Evolutionary conservation across 768 basidiomycete species (phyloP), one percentile per base, ranked within the genome.

Genomic region (Collybiopsis luxurians): DNA sequence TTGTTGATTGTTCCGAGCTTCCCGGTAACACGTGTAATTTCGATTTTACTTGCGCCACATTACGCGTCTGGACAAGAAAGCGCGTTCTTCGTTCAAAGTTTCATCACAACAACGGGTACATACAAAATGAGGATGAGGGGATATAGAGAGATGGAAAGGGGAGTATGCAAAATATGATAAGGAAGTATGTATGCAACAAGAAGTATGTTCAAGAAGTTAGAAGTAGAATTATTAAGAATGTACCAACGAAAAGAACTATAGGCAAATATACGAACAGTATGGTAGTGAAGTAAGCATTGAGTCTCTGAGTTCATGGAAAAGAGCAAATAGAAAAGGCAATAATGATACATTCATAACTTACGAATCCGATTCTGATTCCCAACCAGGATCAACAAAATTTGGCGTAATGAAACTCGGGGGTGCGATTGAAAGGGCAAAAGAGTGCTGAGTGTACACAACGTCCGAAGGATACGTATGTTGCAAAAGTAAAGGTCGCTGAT

Each of bases 311-410:
- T 17, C 23, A 21, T 51, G n/a, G 27, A 39, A 27, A 36, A n/a
- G 10, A 17, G 9, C 7, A 49, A 21, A 49, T 28, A 49, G 23
- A 21, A 39, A 54, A 19, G 12, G 40, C 26, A 53, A 58, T 46
- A 58, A 52, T 17, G 34, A 53, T 53, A 58, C 51, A 53, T 24
- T 17, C 50, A 52, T 39, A 42, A 53, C 15, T 55, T 52, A 64
- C 12, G 36, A 28, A 55, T 73, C 71, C 27, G 71, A 71, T 50
- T 81, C 77, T 50, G 81, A 78, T 40, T 79, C 83, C 84, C 84
- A 85, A 19, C 81, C 82, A 31, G 81, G 81, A 55, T 79, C 75
- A 58, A 80, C 72, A 52, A 83, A 77, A 64, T 72, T 78, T 27
- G 82, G 81, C 23, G 76, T 34, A 59, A 81, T 72, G 52, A 83